These are phyloP conservation scores for Lactarius hengduanensis DNA, from an alignment of 768 basidiomycete species.

Conservation along the genomic window DNA sequence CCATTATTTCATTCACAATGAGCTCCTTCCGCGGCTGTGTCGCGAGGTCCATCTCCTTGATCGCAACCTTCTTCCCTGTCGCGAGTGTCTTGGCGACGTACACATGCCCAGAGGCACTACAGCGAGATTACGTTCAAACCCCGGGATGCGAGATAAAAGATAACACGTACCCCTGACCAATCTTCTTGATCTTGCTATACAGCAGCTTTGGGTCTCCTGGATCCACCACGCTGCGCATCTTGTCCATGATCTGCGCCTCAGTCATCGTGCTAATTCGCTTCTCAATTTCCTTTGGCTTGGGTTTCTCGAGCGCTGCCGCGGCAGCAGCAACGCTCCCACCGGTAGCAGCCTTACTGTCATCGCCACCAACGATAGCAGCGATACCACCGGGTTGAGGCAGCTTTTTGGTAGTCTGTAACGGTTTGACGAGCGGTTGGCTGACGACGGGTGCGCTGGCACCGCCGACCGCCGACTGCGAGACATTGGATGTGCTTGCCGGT, in stretches of 20 bases:
- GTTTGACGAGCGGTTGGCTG: slow-evolving; percentile 66
- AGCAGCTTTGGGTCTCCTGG: slow-evolving; percentile 83
- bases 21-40: slow-evolving; percentile 96
- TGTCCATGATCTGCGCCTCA: slow-evolving; percentile 98
- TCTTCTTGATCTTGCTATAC: slow-evolving; percentile 98
- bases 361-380: slow-evolving; percentile 44
- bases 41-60: slow-evolving; percentile 97
- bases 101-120: slow-evolving; percentile 93
- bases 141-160: slow-evolving; percentile 15
- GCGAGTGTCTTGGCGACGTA: slow-evolving; percentile 92
- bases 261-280: slow-evolving; percentile 95
- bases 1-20: slow-evolving; percentile 96
- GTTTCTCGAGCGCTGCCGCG: slow-evolving; percentile 59
- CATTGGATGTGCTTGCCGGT: slow-evolving; percentile 45
- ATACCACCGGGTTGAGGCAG: slow-evolving; percentile 50
- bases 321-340: slow-evolving; percentile 62
- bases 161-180: slow-evolving; percentile 88
- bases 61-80: slow-evolving; percentile 86
- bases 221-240: slow-evolving; percentile 84
- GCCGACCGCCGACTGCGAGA: slow-evolving; percentile 45
- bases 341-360: slow-evolving; percentile 41
- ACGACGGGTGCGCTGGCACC: slow-evolving; percentile 47
- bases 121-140: slow-evolving; percentile 12
- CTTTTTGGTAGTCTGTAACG: slow-evolving; percentile 69
- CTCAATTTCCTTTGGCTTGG: slow-evolving; percentile 63